Percentiles rank a stretch among this genome's conserved stretches.
Evolutionary conservation across 371 early-diverging fungal genomes (phyloP).

Genomic region (Coemansia sp.): DNA sequence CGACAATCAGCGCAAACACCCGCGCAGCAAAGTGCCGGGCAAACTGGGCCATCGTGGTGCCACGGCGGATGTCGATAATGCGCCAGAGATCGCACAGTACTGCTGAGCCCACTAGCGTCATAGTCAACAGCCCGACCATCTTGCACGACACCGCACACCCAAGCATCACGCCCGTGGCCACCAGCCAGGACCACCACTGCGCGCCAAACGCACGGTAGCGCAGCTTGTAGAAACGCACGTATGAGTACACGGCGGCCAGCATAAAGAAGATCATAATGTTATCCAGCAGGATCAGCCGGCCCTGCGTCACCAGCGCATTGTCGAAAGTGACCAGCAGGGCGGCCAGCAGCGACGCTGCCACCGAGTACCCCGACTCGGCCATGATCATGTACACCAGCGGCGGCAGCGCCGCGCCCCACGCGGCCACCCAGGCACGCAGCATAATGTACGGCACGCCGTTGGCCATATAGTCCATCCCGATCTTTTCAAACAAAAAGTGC

Average conservation of each 20-base stretch:
- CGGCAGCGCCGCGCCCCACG: constrained; percentile 75
- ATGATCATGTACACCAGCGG: constrained; percentile 82
- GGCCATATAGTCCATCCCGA: constrained; percentile 84
- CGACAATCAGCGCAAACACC: constrained; percentile 67
- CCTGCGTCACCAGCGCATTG: constrained; percentile 88
- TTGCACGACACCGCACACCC: constrained; percentile 70
- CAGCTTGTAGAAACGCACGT: constrained; percentile 81
- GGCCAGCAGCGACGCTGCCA: constrained; percentile 73
- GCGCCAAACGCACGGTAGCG: constrained; percentile 65
- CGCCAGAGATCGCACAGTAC: constrained; percentile 91
- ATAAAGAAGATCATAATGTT: constrained; percentile 89
- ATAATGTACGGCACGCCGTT: constrained; percentile 89
- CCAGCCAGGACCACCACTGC: constrained; percentile 79
- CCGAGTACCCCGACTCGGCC: constrained; percentile 82
- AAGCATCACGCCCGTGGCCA: constrained; percentile 67
- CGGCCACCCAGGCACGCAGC: constrained; percentile 77
- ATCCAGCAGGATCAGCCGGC: constrained; percentile 90
- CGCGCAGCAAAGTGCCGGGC: constrained; percentile 62
- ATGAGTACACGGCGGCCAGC: constrained; percentile 76
- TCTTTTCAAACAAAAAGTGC: constrained; percentile 88
- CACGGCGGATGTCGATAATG: constrained; percentile 79
- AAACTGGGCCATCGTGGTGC: constrained; percentile 61
- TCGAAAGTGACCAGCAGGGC: constrained; percentile 83
- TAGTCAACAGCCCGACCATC: constrained; percentile 91
- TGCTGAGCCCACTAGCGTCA: constrained; percentile 80